These are phyloP conservation scores for Chalciporus pseudorubinellus DNA, from an alignment of 768 basidiomycete species.

Conservation along the genomic window DNA sequence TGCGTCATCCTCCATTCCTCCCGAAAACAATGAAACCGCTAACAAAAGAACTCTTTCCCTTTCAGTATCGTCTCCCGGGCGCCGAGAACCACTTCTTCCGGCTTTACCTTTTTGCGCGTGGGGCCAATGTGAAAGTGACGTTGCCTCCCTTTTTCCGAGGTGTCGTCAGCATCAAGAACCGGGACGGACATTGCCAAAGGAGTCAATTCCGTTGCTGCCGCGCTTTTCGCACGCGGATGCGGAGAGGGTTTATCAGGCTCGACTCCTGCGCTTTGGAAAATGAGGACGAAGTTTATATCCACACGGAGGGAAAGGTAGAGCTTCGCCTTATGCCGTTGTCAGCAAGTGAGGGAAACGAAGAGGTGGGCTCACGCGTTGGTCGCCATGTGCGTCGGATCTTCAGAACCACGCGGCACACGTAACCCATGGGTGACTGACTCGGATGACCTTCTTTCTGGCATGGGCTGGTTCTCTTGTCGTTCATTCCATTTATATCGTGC, in stretches of 20 bases:
- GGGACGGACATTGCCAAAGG: conserved; percentile 9
- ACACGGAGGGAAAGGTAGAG: conserved; percentile 25
- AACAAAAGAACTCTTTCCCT: neutral
- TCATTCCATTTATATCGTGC: neutral
- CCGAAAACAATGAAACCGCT: conserved; percentile 4
- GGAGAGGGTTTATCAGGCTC: conserved; percentile 21
- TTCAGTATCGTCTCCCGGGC: conserved; percentile 23
- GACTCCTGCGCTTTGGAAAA: conserved; percentile 18
- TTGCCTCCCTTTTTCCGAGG: conserved; percentile 29
- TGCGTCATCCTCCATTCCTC: neutral
- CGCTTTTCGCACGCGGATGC: conserved; percentile 25
- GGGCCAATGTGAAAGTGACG: conserved; percentile 27
- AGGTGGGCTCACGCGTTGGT: conserved; percentile 23
- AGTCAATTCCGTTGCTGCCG: conserved; percentile 19
- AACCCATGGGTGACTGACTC: too few relatives aligned
- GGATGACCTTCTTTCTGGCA: neutral
- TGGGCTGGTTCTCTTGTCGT: conserved; percentile 19
- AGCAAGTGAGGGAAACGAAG: conserved; percentile 7
- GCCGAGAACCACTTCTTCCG: conserved; percentile 31
- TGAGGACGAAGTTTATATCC: conserved; percentile 31
- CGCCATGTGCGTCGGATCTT: conserved; percentile 32
- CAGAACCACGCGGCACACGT: conserved; percentile 6
- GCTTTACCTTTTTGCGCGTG: conserved; percentile 29
- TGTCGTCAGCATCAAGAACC: conserved; percentile 22
- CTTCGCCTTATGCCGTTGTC: conserved; percentile 18